Evolutionary conservation across 2,329 filamentous ascomycete species (phyloP), one percentile per base, ranked within the genome.

Genomic region (Trichophyton mentagrophytes): DNA sequence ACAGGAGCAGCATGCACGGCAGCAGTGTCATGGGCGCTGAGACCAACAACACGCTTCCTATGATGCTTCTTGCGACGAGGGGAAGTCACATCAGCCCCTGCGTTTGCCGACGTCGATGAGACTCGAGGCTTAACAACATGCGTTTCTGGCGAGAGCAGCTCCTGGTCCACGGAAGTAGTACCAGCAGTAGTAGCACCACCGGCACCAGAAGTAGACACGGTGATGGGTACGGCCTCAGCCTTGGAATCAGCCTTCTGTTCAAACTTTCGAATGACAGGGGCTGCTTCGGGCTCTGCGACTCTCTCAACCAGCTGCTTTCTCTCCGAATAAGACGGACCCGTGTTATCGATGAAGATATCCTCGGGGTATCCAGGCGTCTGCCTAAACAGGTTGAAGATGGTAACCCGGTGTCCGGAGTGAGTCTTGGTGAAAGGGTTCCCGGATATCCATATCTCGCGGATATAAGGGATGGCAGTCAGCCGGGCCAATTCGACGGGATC

Each of bases 301-400:
- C 91, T 85, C 58, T 96, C 91, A 3, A 91, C 82, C 49, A 99
- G 80, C 65, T 88, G 86, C 68, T 90, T 90, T 70, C 85, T 86
- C 77, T 99, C 93, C 15, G 85, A 82, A 69, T 90, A 95, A n/a
- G 82, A 86, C 0, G 93, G 92, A 0, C 87, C 87, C 38, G 84
- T 83, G 1, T 87, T 86, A 71, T 99, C 93, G 67, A 99, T 92
- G 53, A 90, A 79, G 62, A 97, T 85, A 69, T 99, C 93, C 65
- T 96, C 89, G 0, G 86, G 87, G 69, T 93, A 95, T 3, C 93
- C 93, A 9, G 92, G 89, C 0, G 89, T 90, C 62, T 84, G 86
- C 64, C 93, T 85, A 79, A 99, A 99, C 1, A 97, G 80, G 68
- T 97, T 99, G 83, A 99, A 96, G 64, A 97, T 95, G 20, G 85